Evolutionary conservation across 768 basidiomycete species (phyloP).

Genomic region (Mycena haematopus): DNA sequence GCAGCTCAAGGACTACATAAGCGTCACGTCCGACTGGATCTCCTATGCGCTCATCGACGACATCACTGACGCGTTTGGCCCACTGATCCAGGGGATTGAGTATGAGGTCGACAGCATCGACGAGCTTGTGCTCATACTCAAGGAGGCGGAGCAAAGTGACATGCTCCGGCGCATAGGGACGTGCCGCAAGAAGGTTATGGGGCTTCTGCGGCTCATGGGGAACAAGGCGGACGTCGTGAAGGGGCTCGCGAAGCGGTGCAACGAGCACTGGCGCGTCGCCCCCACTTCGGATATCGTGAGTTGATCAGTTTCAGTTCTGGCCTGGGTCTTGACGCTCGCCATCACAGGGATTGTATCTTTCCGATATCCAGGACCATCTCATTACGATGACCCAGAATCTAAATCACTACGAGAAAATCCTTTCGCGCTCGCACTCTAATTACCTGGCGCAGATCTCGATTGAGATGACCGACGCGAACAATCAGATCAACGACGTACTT

Average conservation of each 20-base stretch:
- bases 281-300: conserved; percentile 95
- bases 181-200: conserved; percentile 99
- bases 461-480: conserved; percentile 99
- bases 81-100: conserved; percentile 97
- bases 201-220: conserved; percentile 93
- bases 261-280: conserved; percentile 98
- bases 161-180: conserved; percentile 98
- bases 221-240: conserved; percentile 99
- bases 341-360: conserved; percentile 86
- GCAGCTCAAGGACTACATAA: conserved; percentile 98
- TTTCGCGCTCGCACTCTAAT: conserved; percentile 98
- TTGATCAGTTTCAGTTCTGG: conserved; percentile 16
- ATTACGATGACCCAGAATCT: conserved; percentile 99
- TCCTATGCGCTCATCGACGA: conserved; percentile 99
- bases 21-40: conserved; percentile 99
- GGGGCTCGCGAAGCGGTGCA: conserved; percentile 96
- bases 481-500: conserved; percentile 99
- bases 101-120: conserved; percentile 99
- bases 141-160: conserved; percentile 95
- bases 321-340: conserved; percentile 1
- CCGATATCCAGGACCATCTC: conserved; percentile 93
- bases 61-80: conserved; percentile 99
- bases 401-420: conserved; percentile 99
- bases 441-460: conserved; percentile 99
- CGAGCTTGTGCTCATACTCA: conserved; percentile 95